These are phyloP conservation scores for Trichoderma oligosporum DNA, from an alignment of 2,329 filamentous ascomycete species.

Conservation along the genomic window DNA sequence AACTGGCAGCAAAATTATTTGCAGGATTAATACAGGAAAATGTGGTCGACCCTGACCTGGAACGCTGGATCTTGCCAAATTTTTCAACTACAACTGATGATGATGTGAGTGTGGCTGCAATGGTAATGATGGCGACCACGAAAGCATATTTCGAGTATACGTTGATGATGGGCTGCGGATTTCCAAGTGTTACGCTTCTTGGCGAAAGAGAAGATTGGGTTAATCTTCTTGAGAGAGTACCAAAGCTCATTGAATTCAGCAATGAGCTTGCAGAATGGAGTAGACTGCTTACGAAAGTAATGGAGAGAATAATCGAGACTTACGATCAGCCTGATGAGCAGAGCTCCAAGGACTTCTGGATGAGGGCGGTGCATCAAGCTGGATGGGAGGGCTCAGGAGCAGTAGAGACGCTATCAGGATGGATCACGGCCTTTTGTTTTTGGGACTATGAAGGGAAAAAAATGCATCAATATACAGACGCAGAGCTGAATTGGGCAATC, in stretches of 20 bases:
- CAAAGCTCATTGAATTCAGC: not conserved
- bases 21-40: not conserved
- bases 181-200: constrained; percentile 12
- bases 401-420: constrained; percentile 16
- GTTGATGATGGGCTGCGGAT: constrained; percentile 14
- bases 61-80: constrained; percentile 13
- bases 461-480: not conserved
- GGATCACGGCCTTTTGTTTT: constrained; percentile 22
- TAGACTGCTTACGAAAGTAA: not conserved
- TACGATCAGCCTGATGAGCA: constrained; percentile 20
- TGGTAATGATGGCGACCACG: constrained; percentile 21
- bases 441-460: constrained; percentile 14
- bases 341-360: constrained; percentile 22
- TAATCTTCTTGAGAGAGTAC: constrained; percentile 3
- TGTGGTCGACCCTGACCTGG: not conserved
- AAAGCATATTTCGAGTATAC: constrained; percentile 21
- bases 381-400: constrained; percentile 14
- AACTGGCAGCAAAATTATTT: not conserved
- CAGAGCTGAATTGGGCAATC: not conserved
- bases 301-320: constrained; percentile 20
- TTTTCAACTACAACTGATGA: constrained; percentile 15
- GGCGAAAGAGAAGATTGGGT: constrained; percentile 20
- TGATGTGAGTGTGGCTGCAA: constrained; percentile 15
- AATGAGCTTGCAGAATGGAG: constrained; percentile 6
- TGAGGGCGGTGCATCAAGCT: constrained; percentile 21